Base-by-base conservation (phyloP, 148 eudicot genomes). In the Rhododendron ovatum region DNA sequence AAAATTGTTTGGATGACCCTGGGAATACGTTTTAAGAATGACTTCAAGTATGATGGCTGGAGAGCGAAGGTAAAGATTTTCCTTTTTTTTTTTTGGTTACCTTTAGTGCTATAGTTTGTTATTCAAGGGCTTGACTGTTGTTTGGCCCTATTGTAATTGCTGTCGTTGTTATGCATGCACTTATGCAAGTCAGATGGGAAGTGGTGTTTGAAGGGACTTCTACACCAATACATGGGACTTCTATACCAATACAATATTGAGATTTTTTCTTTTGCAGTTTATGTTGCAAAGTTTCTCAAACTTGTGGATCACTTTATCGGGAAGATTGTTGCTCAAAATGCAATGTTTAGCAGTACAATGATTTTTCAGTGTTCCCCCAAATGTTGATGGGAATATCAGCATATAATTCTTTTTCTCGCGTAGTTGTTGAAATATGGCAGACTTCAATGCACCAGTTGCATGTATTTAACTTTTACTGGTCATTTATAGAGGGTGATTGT, bases 1-100 rank as follows among this genome's bases (percentile, higher is more conserved):
- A 75, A 78, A 82, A 51, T 87, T 87, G 86, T 73, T 93, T 95
- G 93, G 92, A 93, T 94, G 94, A 87, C 88, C 94, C 89, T 93
- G 89, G 88, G 75, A 84, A 82, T 85, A 83, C 83, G 81, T 48
- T 87, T 86, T 77, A 86, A 91, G 78, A 87, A 97, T 97, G 99
- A 84, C 93, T 85, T 97, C 98, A 71, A 95, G 90, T 91, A 91
- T 90, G 88, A 82, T 90, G 86, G 90, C 93, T 55, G 98, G 98
- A 82, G 99, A 97, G 79, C 91, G 94, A 87, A 97, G 95, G 99
- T 96, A 91, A 4, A 15, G 14, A 20, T 33, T 8, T n/a, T 17
- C 61, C 47, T 82, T 80, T 11, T 37, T 41, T 41, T 84, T n/a
- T 15, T 55, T 17, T 79, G 53, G 24, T 28, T 22, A 67, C 53